Percentiles rank a stretch among this genome's conserved stretches.
phyloP scores from a whole-genome alignment of 169 alveolate genomes.

The Plasmodium yoelii region DNA sequence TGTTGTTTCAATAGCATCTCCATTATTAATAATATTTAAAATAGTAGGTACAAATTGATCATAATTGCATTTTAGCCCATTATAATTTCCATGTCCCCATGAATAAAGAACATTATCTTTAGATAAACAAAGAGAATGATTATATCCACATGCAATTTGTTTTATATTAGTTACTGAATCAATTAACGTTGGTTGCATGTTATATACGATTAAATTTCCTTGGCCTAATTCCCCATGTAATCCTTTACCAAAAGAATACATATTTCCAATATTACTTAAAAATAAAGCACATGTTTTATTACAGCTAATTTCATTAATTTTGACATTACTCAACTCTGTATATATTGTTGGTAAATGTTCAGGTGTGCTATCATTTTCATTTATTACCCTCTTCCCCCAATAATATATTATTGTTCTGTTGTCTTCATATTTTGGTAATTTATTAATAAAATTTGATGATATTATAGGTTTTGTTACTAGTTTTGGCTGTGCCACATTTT shows the following conservation, averaged over 20 bases:
- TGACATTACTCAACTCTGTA: conserved; percentile 79
- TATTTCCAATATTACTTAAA: conserved; percentile 74
- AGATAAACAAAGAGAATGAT: conserved; percentile 79
- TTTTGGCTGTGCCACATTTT: conserved; percentile 66
- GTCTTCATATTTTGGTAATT: conserved; percentile 75
- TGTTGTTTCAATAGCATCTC: conserved; percentile 75
- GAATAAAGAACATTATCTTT: conserved; percentile 69
- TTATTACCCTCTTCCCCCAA: conserved; percentile 76
- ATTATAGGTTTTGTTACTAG: conserved; percentile 72
- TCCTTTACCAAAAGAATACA: conserved; percentile 85
- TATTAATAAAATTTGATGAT: conserved; percentile 64
- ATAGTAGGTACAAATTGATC: conserved; percentile 63
- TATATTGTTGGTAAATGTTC: conserved; percentile 81
- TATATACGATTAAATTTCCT: conserved; percentile 74
- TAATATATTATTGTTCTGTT: conserved; percentile 72
- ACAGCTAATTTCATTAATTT: conserved; percentile 81
- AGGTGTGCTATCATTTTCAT: conserved; percentile 72
- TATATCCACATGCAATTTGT: conserved; percentile 82
- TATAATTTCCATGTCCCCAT: conserved; percentile 86
- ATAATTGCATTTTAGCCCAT: conserved; percentile 79
- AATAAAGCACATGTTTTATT: conserved; percentile 81
- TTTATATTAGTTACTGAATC: conserved; percentile 63
- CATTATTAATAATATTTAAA: conserved; percentile 58
- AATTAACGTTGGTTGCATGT: conserved; percentile 79
- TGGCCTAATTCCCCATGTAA: conserved; percentile 86